phyloP scores from a whole-genome alignment of 225 moss, liverwort and hornwort genomes.

The Ulota crispa region DNA sequence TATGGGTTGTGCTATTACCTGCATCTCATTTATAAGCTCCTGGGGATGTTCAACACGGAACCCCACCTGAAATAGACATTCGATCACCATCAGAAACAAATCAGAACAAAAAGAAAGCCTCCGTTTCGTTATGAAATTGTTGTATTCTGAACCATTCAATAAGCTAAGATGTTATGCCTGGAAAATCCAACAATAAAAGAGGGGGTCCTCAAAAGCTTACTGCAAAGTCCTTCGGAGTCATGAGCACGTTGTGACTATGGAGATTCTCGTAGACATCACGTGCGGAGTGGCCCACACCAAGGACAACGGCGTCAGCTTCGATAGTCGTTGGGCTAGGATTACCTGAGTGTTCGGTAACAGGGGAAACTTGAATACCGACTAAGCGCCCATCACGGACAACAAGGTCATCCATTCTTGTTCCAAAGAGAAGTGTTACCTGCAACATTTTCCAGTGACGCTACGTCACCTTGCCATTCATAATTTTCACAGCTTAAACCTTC shows the following conservation, averaged over 20 bases:
- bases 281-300: slow-evolving; percentile 94
- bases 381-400: slow-evolving; percentile 69
- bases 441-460: slow-evolving; percentile 21
- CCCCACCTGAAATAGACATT: slow-evolving; percentile 63
- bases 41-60: slow-evolving; percentile 97
- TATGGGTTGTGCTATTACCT: slow-evolving; percentile 46
- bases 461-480: slow-evolving; percentile 11
- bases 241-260: slow-evolving; percentile 67
- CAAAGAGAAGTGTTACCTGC: slow-evolving; percentile 86
- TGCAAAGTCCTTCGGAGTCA: slow-evolving; percentile 90
- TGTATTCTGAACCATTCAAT: background rate
- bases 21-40: slow-evolving; percentile 96
- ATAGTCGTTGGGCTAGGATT: slow-evolving; percentile 33
- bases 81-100: slow-evolving; percentile 17
- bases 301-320: slow-evolving; percentile 86
- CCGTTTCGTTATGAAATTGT: background rate
- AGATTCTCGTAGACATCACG: slow-evolving; percentile 92
- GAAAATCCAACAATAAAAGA: background rate
- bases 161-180: background rate
- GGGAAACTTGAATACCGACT: slow-evolving; percentile 68
- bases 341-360: slow-evolving; percentile 33
- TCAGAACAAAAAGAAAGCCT: slow-evolving; percentile 1
- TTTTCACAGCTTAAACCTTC: slow-evolving; percentile 12
- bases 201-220: slow-evolving; percentile 40
- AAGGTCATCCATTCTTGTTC: slow-evolving; percentile 90